phyloP scores from a whole-genome alignment of 371 early-diverging fungal genomes.

The Mortierella sp. region DNA sequence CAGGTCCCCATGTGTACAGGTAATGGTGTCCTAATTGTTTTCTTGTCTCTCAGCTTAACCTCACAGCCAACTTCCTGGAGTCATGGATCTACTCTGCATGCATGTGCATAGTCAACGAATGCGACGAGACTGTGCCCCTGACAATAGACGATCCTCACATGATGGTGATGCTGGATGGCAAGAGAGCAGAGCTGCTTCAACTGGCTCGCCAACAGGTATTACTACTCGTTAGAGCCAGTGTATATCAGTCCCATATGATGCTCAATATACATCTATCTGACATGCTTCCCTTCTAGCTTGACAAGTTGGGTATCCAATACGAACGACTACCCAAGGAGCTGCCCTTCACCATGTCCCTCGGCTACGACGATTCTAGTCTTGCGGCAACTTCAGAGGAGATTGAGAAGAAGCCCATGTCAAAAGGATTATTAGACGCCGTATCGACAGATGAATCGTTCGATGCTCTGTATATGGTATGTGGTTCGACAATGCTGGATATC shows the following conservation, averaged over 20 bases:
- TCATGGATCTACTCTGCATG: constrained; percentile 87
- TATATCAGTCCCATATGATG: no score
- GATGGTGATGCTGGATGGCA: constrained; percentile 71
- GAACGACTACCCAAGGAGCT: constrained; percentile 63
- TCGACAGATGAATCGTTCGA: constrained; percentile 75
- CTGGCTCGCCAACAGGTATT: constrained; percentile 77
- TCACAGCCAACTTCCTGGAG: constrained; percentile 73
- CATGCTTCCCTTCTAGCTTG: constrained; percentile 60
- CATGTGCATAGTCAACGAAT: constrained; percentile 80
- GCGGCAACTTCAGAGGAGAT: constrained; percentile 27
- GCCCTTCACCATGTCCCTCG: constrained; percentile 69
- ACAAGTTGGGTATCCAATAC: constrained; percentile 75
- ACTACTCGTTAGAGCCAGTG: no score
- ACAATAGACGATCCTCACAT: constrained; percentile 58
- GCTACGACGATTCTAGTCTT: constrained; percentile 32
- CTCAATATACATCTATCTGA: no score
- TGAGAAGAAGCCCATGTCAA: constrained; percentile 67
- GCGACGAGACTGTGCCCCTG: constrained; percentile 73
- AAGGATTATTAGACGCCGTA: constrained; percentile 73
- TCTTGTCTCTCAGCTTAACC: constrained; percentile 48
- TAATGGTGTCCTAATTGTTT: background rate
- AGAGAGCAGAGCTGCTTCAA: constrained; percentile 82
- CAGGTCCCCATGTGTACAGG: no score
- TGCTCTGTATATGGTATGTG: constrained; percentile 76
- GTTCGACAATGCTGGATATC: no score